Conservation (phyloP, 148 eudicot genomes). For the Diospyros kaki region DNA sequence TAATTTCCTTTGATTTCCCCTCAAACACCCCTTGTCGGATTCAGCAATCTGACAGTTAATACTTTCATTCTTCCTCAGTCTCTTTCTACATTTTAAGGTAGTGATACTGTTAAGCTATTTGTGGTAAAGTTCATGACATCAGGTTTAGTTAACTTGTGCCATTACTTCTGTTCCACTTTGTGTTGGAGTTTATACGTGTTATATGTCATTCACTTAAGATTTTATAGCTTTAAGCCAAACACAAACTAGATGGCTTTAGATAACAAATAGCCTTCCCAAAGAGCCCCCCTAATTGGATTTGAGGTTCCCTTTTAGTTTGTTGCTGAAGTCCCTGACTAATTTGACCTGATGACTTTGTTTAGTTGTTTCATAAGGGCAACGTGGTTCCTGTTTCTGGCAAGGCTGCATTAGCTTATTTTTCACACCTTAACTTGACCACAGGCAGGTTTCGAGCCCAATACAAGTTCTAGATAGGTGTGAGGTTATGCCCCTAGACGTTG, state of each 20-base stretch:
- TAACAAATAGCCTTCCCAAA: conserved; percentile 1
- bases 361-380: conserved; percentile 3
- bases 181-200: conserved; percentile 3
- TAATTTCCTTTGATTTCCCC: no score
- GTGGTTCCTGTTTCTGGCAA: neutral
- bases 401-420: neutral
- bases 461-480: neutral
- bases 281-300: neutral
- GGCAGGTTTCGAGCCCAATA: neutral
- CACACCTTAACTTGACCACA: neutral
- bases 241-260: neutral
- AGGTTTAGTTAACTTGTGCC: neutral
- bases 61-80: no score
- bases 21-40: no score
- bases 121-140: neutral
- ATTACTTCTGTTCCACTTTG: conserved; percentile 1
- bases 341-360: neutral
- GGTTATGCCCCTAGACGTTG: neutral
- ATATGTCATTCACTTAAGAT: neutral
- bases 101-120: neutral
- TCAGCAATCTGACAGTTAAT: no score
- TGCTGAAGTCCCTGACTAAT: conserved; percentile 2
- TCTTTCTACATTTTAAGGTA: neutral
- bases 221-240: neutral
- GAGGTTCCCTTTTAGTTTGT: neutral